Percentiles rank a stretch among this genome's conserved stretches.
phyloP scores from a whole-genome alignment of 176 grass and related monocot species.

The barley (Hordeum vulgare) region DNA sequence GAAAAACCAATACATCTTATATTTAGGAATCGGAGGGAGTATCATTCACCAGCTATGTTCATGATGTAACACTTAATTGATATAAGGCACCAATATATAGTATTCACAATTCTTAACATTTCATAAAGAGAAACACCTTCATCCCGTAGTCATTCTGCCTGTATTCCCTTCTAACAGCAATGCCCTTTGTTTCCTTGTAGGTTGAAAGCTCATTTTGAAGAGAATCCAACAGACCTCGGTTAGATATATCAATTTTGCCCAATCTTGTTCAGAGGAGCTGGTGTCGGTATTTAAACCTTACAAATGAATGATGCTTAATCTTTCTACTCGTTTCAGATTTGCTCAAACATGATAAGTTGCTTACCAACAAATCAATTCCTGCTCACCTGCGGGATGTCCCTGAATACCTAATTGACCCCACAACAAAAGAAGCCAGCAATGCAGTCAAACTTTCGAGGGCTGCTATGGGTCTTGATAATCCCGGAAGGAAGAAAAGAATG shows the following conservation, averaged over 20 bases:
- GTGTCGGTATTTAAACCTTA: neutral
- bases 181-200: constrained; percentile 27
- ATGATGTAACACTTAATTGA: neutral
- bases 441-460: constrained; percentile 73
- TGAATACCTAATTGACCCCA: constrained; percentile 81
- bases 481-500: constrained; percentile 42
- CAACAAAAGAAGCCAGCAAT: constrained; percentile 82
- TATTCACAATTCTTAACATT: neutral
- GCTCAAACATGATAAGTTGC: constrained; percentile 86
- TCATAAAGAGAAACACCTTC: neutral
- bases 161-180: neutral
- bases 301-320: constrained; percentile 5
- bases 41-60: neutral
- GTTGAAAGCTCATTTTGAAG: constrained; percentile 95
- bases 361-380: constrained; percentile 79
- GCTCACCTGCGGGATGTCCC: constrained; percentile 71
- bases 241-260: constrained; percentile 13
- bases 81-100: neutral
- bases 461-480: constrained; percentile 65
- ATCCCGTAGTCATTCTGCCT: neutral
- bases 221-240: constrained; percentile 94
- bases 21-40: too few relatives aligned
- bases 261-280: neutral
- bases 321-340: constrained; percentile 49
- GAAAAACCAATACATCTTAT: too few relatives aligned